Conservation (phyloP, 768 basidiomycete genomes). For the Boletus fagicola region DNA sequence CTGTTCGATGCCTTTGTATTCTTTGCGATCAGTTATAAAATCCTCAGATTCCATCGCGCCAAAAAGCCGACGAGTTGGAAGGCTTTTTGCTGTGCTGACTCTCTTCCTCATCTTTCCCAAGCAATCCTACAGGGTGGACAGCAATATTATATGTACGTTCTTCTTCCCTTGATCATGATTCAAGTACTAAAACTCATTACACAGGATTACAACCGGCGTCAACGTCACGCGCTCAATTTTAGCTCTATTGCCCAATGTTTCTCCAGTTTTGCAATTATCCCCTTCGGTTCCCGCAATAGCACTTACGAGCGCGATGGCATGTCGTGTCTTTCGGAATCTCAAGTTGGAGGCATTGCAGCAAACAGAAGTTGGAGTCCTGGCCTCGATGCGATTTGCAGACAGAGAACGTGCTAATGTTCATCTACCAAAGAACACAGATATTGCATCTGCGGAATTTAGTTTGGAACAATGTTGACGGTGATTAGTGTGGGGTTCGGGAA, state of each 20-base stretch:
- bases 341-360: slow-evolving; percentile 16
- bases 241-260: slow-evolving; percentile 15
- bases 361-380: slow-evolving; percentile 12
- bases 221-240: slow-evolving; percentile 32
- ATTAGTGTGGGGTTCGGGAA: neutral
- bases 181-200: neutral
- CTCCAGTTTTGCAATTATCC: slow-evolving; percentile 24
- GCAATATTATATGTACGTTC: slow-evolving; percentile 37
- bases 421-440: neutral
- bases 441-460: neutral
- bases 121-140: slow-evolving; percentile 39
- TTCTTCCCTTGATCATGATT: neutral
- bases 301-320: slow-evolving; percentile 34
- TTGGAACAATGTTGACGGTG: slow-evolving; percentile 1
- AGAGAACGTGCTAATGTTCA: neutral
- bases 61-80: slow-evolving; percentile 12
- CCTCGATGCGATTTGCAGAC: slow-evolving; percentile 19
- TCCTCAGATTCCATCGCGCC: slow-evolving; percentile 22
- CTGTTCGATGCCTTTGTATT: slow-evolving; percentile 37
- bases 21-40: slow-evolving; percentile 32
- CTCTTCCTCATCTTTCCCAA: slow-evolving; percentile 34
- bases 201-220: slow-evolving; percentile 33
- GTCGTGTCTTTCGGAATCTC: slow-evolving; percentile 37
- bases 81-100: slow-evolving; percentile 20
- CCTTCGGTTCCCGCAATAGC: slow-evolving; percentile 31